These are phyloP conservation scores for Penicillium macrosclerotiorum DNA, from an alignment of 495 filamentous ascomycete genomes.

Conservation along the genomic window DNA sequence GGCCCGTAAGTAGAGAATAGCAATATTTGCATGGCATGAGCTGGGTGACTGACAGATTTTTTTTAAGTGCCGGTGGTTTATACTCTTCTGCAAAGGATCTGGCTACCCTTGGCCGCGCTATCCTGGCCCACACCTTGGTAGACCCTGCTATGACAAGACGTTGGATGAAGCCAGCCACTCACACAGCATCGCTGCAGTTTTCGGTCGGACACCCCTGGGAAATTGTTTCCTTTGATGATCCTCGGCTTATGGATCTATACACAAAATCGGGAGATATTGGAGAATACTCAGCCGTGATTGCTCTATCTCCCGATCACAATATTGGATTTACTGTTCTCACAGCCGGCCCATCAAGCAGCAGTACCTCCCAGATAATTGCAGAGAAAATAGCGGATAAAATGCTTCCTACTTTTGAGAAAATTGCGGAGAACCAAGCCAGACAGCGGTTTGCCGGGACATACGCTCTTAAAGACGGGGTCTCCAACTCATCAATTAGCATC, in stretches of 20 bases:
- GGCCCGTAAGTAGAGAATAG: slow-evolving; percentile 47
- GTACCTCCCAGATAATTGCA: slow-evolving; percentile 17
- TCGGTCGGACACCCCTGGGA: slow-evolving; percentile 58
- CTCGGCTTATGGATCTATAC: slow-evolving; percentile 46
- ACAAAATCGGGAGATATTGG: slow-evolving; percentile 51
- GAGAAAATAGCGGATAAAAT: slow-evolving; percentile 32
- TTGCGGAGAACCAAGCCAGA: slow-evolving; percentile 35
- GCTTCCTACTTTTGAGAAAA: slow-evolving; percentile 43
- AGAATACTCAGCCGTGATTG: slow-evolving; percentile 42
- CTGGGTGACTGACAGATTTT: not conserved
- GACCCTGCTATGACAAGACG: slow-evolving; percentile 41
- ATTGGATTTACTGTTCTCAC: slow-evolving; percentile 49
- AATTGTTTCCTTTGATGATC: slow-evolving; percentile 25
- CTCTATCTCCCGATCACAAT: slow-evolving; percentile 49
- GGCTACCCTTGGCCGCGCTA: slow-evolving; percentile 48
- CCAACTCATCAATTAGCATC: slow-evolving; percentile 42
- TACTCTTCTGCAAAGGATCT: slow-evolving; percentile 54
- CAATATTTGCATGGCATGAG: too few species aligned
- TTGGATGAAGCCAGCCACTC: slow-evolving; percentile 54
- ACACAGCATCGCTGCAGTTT: slow-evolving; percentile 45
- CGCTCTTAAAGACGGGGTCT: slow-evolving; percentile 9
- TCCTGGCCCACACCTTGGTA: slow-evolving; percentile 49
- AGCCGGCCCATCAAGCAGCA: slow-evolving; percentile 29
- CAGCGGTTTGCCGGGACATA: slow-evolving; percentile 40
- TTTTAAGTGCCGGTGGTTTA: slow-evolving; percentile 49